phyloP scores from a whole-genome alignment of 495 filamentous ascomycete genomes.

The Evernia prunastri region DNA sequence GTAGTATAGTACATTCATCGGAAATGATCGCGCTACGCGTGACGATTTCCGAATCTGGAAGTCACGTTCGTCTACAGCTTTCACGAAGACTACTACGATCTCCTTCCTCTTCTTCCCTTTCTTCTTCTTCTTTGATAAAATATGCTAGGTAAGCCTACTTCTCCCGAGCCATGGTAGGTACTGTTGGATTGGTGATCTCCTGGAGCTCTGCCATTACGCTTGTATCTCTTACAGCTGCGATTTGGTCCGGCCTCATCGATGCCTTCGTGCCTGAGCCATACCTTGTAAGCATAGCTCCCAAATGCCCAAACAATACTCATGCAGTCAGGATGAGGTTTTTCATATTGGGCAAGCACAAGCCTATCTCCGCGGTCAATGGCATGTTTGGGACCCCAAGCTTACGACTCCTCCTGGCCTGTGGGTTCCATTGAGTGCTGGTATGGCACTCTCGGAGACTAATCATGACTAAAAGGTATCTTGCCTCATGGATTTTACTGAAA shows the following conservation, averaged over 20 bases:
- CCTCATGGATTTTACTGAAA: conserved; percentile 41
- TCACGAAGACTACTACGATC: background rate
- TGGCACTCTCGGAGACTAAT: conserved; percentile 1
- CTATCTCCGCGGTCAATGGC: conserved; percentile 71
- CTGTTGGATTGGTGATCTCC: background rate
- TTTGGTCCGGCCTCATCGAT: conserved; percentile 29
- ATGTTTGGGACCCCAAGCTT: conserved; percentile 89
- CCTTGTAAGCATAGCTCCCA: conserved; percentile 44
- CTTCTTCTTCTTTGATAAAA: background rate
- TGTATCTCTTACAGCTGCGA: background rate
- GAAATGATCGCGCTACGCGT: background rate
- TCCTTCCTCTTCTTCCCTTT: background rate
- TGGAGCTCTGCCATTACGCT: background rate
- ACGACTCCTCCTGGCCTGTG: conserved; percentile 92
- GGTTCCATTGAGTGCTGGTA: conserved; percentile 25
- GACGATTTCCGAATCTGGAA: background rate
- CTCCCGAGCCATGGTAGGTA: background rate
- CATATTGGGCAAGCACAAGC: conserved; percentile 86
- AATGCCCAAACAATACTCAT: background rate
- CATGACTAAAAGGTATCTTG: conserved; percentile 43
- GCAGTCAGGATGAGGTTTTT: conserved; percentile 79
- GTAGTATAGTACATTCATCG: background rate
- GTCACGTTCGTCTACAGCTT: background rate
- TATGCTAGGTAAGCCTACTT: background rate
- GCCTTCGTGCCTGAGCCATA: conserved; percentile 68